Conservation (phyloP, 257 asterid species). For the Dorcoceras hygrometricum region DNA sequence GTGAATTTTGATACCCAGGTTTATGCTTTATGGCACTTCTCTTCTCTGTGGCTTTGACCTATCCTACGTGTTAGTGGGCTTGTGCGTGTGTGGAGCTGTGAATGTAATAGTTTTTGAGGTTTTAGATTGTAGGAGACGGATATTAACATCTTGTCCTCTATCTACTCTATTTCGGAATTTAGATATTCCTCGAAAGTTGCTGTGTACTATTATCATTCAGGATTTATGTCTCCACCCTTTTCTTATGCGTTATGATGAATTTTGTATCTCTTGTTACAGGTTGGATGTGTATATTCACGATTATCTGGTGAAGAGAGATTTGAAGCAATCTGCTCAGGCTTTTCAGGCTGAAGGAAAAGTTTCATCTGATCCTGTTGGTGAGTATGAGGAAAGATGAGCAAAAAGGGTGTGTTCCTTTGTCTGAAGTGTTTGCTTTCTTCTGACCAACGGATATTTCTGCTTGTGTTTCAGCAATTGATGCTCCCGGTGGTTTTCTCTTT, state of each 20-base stretch:
- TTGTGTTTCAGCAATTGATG: slow-evolving; percentile 81
- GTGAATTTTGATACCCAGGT: slow-evolving; percentile 1
- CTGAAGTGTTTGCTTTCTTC: slow-evolving; percentile 1
- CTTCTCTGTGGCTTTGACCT: not conserved
- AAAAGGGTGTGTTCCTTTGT: not conserved
- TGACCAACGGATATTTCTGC: slow-evolving; percentile 13
- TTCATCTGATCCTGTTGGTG: slow-evolving; percentile 97
- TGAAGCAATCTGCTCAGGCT: slow-evolving; percentile 95
- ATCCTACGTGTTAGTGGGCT: not conserved
- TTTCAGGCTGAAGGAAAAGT: slow-evolving; percentile 98
- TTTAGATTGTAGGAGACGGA: slow-evolving; percentile 18
- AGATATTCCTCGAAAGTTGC: not conserved
- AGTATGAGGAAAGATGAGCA: slow-evolving; percentile 21
- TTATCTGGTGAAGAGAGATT: slow-evolving; percentile 91
- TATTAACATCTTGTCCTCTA: not conserved
- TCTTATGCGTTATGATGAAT: slow-evolving; percentile 15
- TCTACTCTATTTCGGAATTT: not conserved
- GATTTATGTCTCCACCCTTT: not conserved
- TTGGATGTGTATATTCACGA: slow-evolving; percentile 94
- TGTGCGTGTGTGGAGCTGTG: not conserved
- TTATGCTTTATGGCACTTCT: not conserved
- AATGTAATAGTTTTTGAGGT: not conserved
- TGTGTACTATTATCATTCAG: slow-evolving; percentile 1
- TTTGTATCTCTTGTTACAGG: slow-evolving; percentile 42
- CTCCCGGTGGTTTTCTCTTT: slow-evolving; percentile 98